These are phyloP conservation scores for Trametopsis cervina DNA, from an alignment of 768 basidiomycete species.

Conservation along the genomic window DNA sequence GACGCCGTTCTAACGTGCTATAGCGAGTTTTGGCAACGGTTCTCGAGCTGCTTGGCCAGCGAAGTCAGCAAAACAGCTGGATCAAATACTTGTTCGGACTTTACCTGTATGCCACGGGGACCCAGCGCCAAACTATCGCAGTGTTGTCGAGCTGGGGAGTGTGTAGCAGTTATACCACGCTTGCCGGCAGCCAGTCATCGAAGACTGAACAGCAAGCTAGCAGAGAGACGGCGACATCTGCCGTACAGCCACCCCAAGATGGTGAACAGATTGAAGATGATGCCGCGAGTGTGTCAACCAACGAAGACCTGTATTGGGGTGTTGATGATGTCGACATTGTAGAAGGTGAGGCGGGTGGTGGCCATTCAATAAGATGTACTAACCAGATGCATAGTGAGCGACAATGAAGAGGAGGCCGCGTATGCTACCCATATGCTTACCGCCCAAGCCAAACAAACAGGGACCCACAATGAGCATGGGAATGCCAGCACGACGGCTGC, in stretches of 20 bases:
- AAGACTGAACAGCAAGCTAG: not conserved
- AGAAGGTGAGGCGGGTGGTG: not conserved
- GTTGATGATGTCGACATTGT: not conserved
- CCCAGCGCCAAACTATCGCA: constrained; percentile 8
- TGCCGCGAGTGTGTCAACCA: not conserved
- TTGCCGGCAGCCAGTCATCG: constrained; percentile 1
- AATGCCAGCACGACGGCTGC: not conserved
- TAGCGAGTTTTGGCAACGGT: not conserved
- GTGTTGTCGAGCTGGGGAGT: constrained; percentile 14
- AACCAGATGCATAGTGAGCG: too few species aligned
- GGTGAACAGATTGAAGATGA: not conserved
- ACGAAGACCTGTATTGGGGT: too few species aligned
- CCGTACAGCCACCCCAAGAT: not conserved
- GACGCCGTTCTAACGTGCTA: not conserved
- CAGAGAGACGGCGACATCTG: not conserved
- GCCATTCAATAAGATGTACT: too few species aligned
- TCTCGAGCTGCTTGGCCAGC: constrained; percentile 4
- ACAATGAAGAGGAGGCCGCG: not conserved
- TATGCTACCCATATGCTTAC: not conserved
- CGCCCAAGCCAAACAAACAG: not conserved
- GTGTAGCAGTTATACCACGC: constrained; percentile 14
- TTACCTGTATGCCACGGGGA: constrained; percentile 12
- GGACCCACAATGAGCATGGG: not conserved
- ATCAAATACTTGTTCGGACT: constrained; percentile 9
- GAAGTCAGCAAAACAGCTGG: constrained; percentile 11